phyloP scores from a whole-genome alignment of 345 rosid species.

The thale cress (Arabidopsis thaliana) region DNA sequence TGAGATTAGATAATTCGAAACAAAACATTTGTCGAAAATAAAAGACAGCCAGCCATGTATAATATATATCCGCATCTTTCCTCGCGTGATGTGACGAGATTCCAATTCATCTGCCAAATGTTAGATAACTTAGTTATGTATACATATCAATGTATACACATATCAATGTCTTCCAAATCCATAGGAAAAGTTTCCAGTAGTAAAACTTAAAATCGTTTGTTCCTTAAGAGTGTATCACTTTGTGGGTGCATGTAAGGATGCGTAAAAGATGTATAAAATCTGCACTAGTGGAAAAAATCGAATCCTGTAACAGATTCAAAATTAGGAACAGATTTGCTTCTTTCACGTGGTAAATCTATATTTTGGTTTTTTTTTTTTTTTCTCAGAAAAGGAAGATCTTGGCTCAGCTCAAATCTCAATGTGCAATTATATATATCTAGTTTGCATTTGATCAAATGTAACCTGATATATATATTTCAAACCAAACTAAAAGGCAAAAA shows the following conservation, averaged over 20 bases:
- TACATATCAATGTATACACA: neutral
- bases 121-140: neutral
- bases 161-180: neutral
- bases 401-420: constrained; percentile 5
- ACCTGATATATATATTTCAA: neutral
- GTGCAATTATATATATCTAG: neutral
- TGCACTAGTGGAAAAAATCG: constrained; percentile 4
- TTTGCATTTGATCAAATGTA: neutral
- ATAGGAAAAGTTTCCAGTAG: neutral
- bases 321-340: constrained; percentile 24
- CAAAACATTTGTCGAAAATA: constrained; percentile 2
- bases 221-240: neutral
- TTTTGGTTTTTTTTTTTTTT: neutral
- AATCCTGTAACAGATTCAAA: constrained; percentile 30
- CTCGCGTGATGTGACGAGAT: constrained; percentile 42
- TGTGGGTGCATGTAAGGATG: constrained; percentile 6
- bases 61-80: constrained; percentile 19
- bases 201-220: neutral
- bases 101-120: constrained; percentile 36
- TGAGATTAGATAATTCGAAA: neutral
- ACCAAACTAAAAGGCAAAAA: neutral
- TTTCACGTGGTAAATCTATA: constrained; percentile 26
- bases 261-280: constrained; percentile 25
- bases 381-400: constrained; percentile 3
- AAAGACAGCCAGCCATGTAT: neutral